Percentiles rank a stretch among this genome's conserved stretches.
Evolutionary conservation across 805 yeast species (phyloP).

Genomic region (Saccharomycopsis oosterbeekiorum): DNA sequence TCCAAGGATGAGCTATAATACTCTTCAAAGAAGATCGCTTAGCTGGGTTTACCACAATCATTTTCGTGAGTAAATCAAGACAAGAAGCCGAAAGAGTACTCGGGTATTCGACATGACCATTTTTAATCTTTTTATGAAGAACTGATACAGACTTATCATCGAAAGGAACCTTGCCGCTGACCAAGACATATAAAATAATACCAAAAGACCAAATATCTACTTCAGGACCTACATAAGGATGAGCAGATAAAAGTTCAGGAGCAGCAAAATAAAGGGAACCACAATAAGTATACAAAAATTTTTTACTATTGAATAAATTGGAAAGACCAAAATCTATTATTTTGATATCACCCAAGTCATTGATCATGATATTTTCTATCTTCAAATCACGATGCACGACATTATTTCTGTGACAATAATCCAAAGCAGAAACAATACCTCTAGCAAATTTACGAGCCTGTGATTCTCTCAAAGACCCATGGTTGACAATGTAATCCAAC

Average conservation of each 20-base stretch:
- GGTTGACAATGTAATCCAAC: constrained; percentile 93
- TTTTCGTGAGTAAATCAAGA: constrained; percentile 65
- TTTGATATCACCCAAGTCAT: constrained; percentile 87
- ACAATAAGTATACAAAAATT: constrained; percentile 83
- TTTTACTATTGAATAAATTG: constrained; percentile 64
- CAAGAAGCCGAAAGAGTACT: constrained; percentile 70
- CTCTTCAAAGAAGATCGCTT: constrained; percentile 73
- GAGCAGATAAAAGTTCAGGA: constrained; percentile 87
- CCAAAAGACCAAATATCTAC: constrained; percentile 99
- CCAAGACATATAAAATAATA: constrained; percentile 86
- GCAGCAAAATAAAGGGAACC: constrained; percentile 98
- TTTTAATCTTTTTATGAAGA: constrained; percentile 86
- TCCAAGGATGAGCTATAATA: constrained; percentile 88
- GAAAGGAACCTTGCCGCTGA: constrained; percentile 96
- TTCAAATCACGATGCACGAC: constrained; percentile 95
- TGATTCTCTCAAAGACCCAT: constrained; percentile 86
- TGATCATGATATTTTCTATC: constrained; percentile 92
- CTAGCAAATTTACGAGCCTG: constrained; percentile 93
- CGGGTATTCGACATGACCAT: constrained; percentile 90
- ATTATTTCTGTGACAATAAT: constrained; percentile 87
- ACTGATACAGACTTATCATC: constrained; percentile 91
- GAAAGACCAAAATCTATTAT: constrained; percentile 95
- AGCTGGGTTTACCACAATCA: constrained; percentile 85
- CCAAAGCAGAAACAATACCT: constrained; percentile 87
- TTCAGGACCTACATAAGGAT: constrained; percentile 92